Evolutionary conservation across 768 basidiomycete species (phyloP), one percentile per base, ranked within the genome.

Genomic region (Dacryopinax spathularia): DNA sequence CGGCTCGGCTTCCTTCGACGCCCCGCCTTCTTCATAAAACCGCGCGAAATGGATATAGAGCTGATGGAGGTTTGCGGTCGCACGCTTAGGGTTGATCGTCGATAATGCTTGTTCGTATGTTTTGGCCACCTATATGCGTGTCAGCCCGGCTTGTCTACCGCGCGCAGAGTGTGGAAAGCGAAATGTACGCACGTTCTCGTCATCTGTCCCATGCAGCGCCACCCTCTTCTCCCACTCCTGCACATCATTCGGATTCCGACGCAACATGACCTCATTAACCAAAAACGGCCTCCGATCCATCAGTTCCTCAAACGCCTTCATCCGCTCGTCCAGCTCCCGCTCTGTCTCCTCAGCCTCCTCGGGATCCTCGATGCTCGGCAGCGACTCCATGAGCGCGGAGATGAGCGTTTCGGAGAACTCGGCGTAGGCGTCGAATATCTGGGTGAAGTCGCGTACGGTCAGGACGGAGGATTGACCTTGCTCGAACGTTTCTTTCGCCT

Each of bases 211-310:
- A 82, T 85, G 95, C 29, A 98, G 75, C 1, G 93, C 94, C 20
- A 98, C 83, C 34, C 95, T 80, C 75, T 99, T 99, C 77, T 98
- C 96, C 96, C 96, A 99, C 73, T 99, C 96, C 68, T 96, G 92
- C 1, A 98, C 96, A 69, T 99, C 96, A 69, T 97, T 90, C 3
- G 91, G 90, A 78, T 99, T 99, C 69, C 96, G 79, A 66, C 96
- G 78, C 34, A 98, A 73, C 16, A 98, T 76, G 13, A 98, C 96
- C 69, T 97, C 94, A 69, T 99, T 99, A 48, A 96, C 85, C 66
- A 99, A 78, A 80, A 99, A 98, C 1, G 92, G 95, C 71, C 96
- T 76, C 60, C 94, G 81, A 73, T 99, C 96, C 80, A 95, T 95
- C 68, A 99, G 74, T 37, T 86, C 88, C 73, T 97, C 95, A 69